These are phyloP conservation scores for Fusarium keratoplasticum DNA, from an alignment of 2,329 filamentous ascomycete species.

Conservation along the genomic window DNA sequence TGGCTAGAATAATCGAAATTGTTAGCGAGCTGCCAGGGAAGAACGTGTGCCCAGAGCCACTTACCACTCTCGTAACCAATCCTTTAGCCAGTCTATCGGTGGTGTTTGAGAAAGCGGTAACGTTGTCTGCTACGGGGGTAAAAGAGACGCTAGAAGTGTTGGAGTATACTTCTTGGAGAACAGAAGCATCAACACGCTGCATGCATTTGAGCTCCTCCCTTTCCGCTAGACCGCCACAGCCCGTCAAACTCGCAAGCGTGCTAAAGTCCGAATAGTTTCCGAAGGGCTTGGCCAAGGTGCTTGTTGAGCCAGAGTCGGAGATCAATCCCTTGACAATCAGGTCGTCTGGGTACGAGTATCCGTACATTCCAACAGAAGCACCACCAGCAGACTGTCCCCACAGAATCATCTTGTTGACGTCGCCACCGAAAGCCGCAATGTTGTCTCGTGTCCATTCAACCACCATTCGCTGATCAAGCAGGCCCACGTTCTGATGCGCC, in stretches of 20 bases:
- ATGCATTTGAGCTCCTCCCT: constrained; percentile 1
- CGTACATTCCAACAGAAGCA: constrained; percentile 56
- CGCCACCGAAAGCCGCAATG: constrained; percentile 41
- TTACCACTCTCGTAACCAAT: constrained; percentile 25
- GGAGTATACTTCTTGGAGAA: constrained; percentile 13
- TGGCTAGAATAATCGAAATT: not conserved
- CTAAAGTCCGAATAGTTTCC: constrained; percentile 17
- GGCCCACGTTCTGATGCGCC: constrained; percentile 32
- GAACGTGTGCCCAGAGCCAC: not conserved
- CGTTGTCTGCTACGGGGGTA: constrained; percentile 24
- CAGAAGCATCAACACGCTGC: not conserved
- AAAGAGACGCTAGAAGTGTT: constrained; percentile 12
- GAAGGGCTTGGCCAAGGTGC: not conserved
- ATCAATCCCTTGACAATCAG: constrained; percentile 61
- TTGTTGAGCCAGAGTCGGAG: constrained; percentile 50
- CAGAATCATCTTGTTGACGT: constrained; percentile 39
- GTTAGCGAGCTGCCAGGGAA: not conserved
- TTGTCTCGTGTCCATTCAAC: constrained; percentile 45
- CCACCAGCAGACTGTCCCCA: constrained; percentile 45
- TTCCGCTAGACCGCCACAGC: not conserved
- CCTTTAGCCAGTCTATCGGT: constrained; percentile 22
- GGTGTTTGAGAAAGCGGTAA: constrained; percentile 23
- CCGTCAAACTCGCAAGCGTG: constrained; percentile 7
- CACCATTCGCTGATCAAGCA: constrained; percentile 39
- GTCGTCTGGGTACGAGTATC: constrained; percentile 59